Conservation (phyloP, 352 stramenopile genomes). For the Aphanomyces euteiches region DNA sequence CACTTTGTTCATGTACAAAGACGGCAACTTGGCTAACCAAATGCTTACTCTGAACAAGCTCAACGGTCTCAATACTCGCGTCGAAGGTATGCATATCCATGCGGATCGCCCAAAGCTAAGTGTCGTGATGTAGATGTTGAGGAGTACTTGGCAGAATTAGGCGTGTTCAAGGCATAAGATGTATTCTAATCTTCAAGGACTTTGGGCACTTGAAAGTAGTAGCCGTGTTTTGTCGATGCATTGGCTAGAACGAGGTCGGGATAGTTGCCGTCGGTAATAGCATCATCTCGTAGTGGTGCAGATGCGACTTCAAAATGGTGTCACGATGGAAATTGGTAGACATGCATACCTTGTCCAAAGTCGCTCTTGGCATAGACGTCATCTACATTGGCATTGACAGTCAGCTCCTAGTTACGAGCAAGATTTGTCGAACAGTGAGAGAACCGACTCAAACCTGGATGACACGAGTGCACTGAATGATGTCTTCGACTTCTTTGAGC, state of each 20-base stretch:
- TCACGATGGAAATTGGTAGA: constrained; percentile 7
- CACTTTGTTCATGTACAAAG: constrained; percentile 91
- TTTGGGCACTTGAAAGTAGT: constrained; percentile 85
- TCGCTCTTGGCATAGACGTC: constrained; percentile 69
- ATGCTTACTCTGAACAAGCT: constrained; percentile 86
- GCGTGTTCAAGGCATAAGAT: constrained; percentile 53
- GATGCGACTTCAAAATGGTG: constrained; percentile 24
- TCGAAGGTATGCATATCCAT: constrained; percentile 50
- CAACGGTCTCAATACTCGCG: constrained; percentile 81
- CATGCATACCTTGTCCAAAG: constrained; percentile 43
- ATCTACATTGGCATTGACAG: constrained; percentile 75
- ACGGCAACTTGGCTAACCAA: constrained; percentile 85
- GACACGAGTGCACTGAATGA: constrained; percentile 85
- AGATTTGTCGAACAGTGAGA: neutral
- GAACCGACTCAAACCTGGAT: constrained; percentile 49
- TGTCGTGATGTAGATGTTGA: constrained; percentile 62
- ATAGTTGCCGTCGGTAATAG: constrained; percentile 70
- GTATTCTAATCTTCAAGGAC: constrained; percentile 67
- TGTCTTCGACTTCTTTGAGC: constrained; percentile 79
- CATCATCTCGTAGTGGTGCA: constrained; percentile 66
- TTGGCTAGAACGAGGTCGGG: constrained; percentile 71
- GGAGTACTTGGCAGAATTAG: constrained; percentile 73
- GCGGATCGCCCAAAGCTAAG: neutral
- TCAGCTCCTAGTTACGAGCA: constrained; percentile 40
- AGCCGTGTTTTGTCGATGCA: constrained; percentile 65